A percentile compares a stretch with the other conserved stretches of the same genome.
phyloP scores from a whole-genome alignment of 805 yeast genomes.

The Kodamaea kakaduensis region DNA sequence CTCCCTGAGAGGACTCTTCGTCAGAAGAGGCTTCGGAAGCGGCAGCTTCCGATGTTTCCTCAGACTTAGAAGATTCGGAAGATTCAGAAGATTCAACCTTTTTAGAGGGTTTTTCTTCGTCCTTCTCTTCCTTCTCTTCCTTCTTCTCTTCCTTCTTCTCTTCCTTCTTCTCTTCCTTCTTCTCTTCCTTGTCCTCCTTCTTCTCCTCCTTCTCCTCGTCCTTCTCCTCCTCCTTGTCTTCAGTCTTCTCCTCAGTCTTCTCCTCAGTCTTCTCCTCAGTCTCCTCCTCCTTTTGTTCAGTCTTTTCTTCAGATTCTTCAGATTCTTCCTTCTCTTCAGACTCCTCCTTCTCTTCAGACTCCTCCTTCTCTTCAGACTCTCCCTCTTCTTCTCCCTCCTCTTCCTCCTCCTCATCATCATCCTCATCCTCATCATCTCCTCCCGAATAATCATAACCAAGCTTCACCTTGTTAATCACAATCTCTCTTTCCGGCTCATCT shows the following conservation, averaged over 20 bases:
- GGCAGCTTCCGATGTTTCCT: slow-evolving; percentile 6
- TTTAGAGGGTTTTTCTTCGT: not conserved
- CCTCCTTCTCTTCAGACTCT: slow-evolving; percentile 6
- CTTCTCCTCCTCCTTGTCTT: slow-evolving; percentile 29
- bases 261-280: slow-evolving; percentile 3
- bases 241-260: slow-evolving; percentile 10
- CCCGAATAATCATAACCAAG: slow-evolving; percentile 3
- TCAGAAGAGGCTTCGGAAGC: slow-evolving; percentile 11
- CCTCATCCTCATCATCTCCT: slow-evolving; percentile 2
- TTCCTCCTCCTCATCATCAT: slow-evolving; percentile 9
- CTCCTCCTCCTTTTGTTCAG: not conserved
- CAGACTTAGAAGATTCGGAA: not conserved
- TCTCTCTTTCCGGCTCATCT: slow-evolving; percentile 5
- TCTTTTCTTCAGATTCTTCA: not conserved
- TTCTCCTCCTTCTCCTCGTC: slow-evolving; percentile 95
- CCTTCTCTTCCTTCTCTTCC: slow-evolving; percentile 2
- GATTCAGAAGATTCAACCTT: not conserved
- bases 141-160: not conserved
- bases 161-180: not conserved
- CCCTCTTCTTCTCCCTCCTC: slow-evolving; percentile 11
- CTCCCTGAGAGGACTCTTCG: slow-evolving; percentile 39
- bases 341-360: not conserved
- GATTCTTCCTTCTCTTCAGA: slow-evolving; percentile 1
- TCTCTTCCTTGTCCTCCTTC: not conserved
- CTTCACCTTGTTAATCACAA: slow-evolving; percentile 7